Evolutionary conservation across 495 filamentous ascomycete genomes (phyloP).

Genomic region (Xylaria cubensis): DNA sequence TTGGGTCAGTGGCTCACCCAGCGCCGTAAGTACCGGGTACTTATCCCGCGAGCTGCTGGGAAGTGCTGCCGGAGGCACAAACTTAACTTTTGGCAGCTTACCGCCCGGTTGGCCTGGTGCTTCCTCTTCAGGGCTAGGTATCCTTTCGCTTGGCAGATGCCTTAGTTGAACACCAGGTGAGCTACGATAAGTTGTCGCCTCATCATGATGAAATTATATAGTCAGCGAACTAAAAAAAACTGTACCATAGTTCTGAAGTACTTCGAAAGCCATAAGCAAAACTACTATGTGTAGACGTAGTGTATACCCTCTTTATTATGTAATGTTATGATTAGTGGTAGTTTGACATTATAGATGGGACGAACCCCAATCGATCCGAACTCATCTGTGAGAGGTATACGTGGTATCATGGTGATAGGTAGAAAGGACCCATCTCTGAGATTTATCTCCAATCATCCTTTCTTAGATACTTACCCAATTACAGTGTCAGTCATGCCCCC

Average conservation of each 20-base stretch:
- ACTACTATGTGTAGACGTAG: not conserved
- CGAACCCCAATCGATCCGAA: not conserved
- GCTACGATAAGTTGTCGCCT: not conserved
- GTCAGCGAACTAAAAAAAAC: not conserved
- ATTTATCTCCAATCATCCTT: no score
- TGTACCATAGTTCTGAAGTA: not conserved
- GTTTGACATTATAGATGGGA: not conserved
- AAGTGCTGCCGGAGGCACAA: not conserved
- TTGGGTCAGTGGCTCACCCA: not conserved
- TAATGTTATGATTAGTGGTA: not conserved
- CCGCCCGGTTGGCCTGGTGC: not conserved
- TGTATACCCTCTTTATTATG: not conserved
- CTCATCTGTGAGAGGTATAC: not conserved
- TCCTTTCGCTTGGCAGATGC: not conserved
- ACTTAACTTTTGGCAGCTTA: not conserved
- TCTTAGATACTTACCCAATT: no score
- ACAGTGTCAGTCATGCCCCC: not conserved
- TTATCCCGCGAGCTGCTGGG: not conserved
- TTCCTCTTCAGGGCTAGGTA: not conserved
- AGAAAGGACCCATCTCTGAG: not conserved
- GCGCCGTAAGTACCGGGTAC: not conserved
- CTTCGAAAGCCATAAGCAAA: not conserved
- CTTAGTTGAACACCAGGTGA: not conserved
- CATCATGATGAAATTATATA: slow-evolving; percentile 1
- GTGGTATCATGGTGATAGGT: not conserved